phyloP scores from a whole-genome alignment of 2,329 filamentous ascomycete species.

The Corinectria fuckeliana region DNA sequence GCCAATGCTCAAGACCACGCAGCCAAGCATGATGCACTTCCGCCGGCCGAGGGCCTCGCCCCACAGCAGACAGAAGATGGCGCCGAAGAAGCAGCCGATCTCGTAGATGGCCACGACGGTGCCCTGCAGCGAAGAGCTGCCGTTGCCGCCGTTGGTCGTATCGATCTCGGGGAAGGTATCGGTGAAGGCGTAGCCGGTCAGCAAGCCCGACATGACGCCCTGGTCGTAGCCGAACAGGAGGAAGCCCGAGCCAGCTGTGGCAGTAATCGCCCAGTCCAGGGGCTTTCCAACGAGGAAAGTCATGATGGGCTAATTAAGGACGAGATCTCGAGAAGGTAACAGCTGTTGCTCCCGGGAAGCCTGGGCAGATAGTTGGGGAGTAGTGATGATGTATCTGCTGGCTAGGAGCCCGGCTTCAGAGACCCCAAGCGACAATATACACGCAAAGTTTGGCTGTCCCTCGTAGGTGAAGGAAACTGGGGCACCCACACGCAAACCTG shows the following conservation, averaged over 20 bases:
- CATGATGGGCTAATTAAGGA: too few relatives aligned
- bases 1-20: constrained; percentile 49
- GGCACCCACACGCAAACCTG: constrained; percentile 14
- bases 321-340: too few relatives aligned
- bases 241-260: constrained; percentile 46
- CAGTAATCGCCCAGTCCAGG: constrained; percentile 49
- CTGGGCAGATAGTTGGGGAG: too few relatives aligned
- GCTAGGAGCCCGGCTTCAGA: background rate
- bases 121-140: constrained; percentile 52
- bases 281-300: constrained; percentile 40
- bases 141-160: constrained; percentile 45
- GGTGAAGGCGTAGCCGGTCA: constrained; percentile 44
- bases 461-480: constrained; percentile 5
- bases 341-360: background rate
- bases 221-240: constrained; percentile 46
- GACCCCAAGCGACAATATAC: background rate
- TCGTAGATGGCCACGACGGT: constrained; percentile 55
- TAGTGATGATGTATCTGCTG: too few relatives aligned
- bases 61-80: constrained; percentile 47
- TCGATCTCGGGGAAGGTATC: constrained; percentile 44
- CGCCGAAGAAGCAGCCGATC: constrained; percentile 55
- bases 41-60: constrained; percentile 54
- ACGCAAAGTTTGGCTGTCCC: background rate
- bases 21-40: constrained; percentile 49
- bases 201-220: constrained; percentile 43